Evolutionary conservation across 768 basidiomycete species (phyloP), one percentile per base, ranked within the genome.

Genomic region (Tricholoma sp.): DNA sequence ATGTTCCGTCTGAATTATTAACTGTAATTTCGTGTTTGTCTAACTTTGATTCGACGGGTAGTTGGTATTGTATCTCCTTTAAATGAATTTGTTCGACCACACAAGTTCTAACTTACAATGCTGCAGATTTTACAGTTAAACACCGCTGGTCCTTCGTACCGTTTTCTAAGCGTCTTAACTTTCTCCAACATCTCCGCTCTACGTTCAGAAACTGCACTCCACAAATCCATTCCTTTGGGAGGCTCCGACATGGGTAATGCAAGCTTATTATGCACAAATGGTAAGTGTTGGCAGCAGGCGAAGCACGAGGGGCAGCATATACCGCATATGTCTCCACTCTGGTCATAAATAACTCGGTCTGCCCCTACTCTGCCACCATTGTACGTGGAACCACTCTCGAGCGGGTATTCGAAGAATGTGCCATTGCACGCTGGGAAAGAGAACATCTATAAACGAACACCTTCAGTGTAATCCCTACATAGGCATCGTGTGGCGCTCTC

Each of bases 1-100:
- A 90, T 98, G 86, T 98, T 94, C 76, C 83, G 87, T 63, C 73
- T 86, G 60, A 65, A 72, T 54, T 80, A 79, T 66, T 68, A 64
- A 52, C 36, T 63, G 57, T 57, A 61, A 56, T 13, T 48, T 37
- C 24, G 24, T 50, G 13, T 15, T 54, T 36, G n/a, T 42, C 36
- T 6, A 15, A 8, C 28, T 39, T 24, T 33, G 17, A 17, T 29
- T 13, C 54, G 34, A 32, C 42, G 45, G 37, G 57, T 56, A n/a
- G 42, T 39, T 34, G 63, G 59, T 63, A 63, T 61, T 64, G 63
- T 67, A 58, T 58, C 52, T 42, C 58, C 15, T 10, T 9, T 15
- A 32, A 17, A 31, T 32, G 20, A 45, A 3, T 17, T 32, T 17
- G 15, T 49, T 49, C 31, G 31, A 17, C n/a, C 11, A 8, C 11